Evolutionary conservation across 768 basidiomycete genomes (phyloP).

Genomic region (Pulveroboletus ravenelii): DNA sequence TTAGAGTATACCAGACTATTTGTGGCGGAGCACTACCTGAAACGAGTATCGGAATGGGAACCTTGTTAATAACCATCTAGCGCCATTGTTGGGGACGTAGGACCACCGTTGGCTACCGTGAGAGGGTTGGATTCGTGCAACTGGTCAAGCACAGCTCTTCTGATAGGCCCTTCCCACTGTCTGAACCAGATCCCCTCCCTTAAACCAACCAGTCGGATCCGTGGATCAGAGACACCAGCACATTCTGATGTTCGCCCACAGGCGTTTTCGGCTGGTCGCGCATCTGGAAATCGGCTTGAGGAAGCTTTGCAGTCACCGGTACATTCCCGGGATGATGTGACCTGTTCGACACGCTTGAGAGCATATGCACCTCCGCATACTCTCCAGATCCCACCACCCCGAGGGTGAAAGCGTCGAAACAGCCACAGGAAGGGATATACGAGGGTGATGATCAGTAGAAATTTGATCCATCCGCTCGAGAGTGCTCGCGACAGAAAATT

Average conservation of each 20-base stretch:
- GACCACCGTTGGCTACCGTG: conserved; percentile 26
- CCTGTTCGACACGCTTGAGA: conserved; percentile 43
- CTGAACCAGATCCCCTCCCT: conserved; percentile 78
- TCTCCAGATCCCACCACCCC: conserved; percentile 71
- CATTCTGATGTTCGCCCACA: conserved; percentile 19
- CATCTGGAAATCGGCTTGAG: conserved; percentile 4
- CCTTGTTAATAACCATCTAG: conserved; percentile 25
- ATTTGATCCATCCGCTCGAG: conserved; percentile 66
- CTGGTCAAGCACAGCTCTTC: conserved; percentile 47
- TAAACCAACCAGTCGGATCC: conserved; percentile 47
- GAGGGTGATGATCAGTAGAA: conserved; percentile 61
- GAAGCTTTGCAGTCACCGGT: neutral
- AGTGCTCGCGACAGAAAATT: conserved; percentile 63
- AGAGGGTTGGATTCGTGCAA: conserved; percentile 35
- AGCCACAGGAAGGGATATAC: conserved; percentile 82
- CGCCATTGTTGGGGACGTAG: conserved; percentile 6
- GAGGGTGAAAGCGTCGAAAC: conserved; percentile 60
- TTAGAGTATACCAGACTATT: conserved; percentile 2
- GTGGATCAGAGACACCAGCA: conserved; percentile 25
- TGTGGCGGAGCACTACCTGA: neutral
- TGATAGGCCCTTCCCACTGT: conserved; percentile 69
- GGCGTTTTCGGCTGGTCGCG: neutral
- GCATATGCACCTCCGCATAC: conserved; percentile 75
- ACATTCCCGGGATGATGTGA: conserved; percentile 8
- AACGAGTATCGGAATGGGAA: neutral